Base-by-base conservation (phyloP, 331 rosid genomes). In the Malus hybrid region DNA sequence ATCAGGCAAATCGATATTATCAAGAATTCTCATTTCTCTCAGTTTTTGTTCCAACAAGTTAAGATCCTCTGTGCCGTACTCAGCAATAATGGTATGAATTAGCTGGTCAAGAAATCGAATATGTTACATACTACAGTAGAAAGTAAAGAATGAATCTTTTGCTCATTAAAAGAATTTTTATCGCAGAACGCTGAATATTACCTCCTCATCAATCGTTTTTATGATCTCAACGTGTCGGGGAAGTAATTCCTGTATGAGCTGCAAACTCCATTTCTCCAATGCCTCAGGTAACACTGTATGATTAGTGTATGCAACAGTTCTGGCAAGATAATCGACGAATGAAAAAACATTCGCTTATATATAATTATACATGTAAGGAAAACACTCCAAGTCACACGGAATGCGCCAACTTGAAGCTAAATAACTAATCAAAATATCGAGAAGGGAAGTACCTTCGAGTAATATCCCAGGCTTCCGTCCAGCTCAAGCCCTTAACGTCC, bases 201-300 rank as follows among this genome's bases (percentile, higher is more conserved):
- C 99, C 97, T 94, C 96, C 84, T 92, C 97, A 77, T 94, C 97
- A 79, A 94, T 90, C 89, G 83, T 61, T 84, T 90, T 87, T 72
- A 94, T 92, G 63, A 94, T 92, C 86, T 94, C 96, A 75, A 90
- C 86, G 85, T 94, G 97, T 59, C 96, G 95, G 69, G 97, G 99
- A 77, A 94, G 93, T 61, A 94, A 70, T 80, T 84, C 81, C 86
- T 90, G 86, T 91, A 94, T 86, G 65, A 94, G 96, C 65, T 88
- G 89, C 32, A 90, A 83, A 83, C 92, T 92, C 97, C 97, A 94
- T 72, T 94, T 94, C 89, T 94, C 99, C 83, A 94, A 83, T 81
- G 97, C 99, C 89, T 94, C 99, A 0, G 99, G 99, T 70, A 94
- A 91, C 79, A 94, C 99, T 28, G 97, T 94, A 69, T 94, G 99